Conservation (phyloP, 768 basidiomycete species). For the Pulveroboletus sp. region DNA sequence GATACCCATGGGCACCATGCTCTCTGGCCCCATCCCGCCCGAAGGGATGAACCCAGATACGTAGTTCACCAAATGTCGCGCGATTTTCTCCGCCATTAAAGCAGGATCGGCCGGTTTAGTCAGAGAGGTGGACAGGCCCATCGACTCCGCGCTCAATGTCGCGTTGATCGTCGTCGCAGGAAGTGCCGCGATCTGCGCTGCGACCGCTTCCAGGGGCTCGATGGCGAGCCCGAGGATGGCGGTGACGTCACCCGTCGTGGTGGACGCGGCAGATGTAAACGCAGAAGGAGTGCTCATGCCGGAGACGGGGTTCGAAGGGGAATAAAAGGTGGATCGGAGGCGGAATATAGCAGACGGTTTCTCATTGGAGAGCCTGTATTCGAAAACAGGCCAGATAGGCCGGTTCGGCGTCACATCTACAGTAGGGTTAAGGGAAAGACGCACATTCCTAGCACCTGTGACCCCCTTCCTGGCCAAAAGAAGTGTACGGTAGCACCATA, state of each 20-base stretch:
- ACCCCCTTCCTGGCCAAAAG: conserved; percentile 83
- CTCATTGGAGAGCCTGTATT: conserved; percentile 75
- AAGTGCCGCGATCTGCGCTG: conserved; percentile 50
- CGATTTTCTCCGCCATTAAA: conserved; percentile 30
- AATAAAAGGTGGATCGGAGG: conserved; percentile 60
- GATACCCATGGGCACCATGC: conserved; percentile 56
- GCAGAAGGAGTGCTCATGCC: conserved; percentile 32
- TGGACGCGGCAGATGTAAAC: conserved; percentile 27
- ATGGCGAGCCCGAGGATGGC: conserved; percentile 78
- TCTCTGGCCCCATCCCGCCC: conserved; percentile 44
- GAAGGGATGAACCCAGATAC: conserved; percentile 58
- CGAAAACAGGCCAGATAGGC: background rate
- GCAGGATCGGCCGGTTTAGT: conserved; percentile 10
- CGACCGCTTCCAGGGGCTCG: conserved; percentile 66
- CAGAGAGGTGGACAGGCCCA: conserved; percentile 12
- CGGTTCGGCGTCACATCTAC: background rate
- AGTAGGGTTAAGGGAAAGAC: conserved; percentile 23
- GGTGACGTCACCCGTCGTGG: conserved; percentile 47
- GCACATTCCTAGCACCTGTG: conserved; percentile 81
- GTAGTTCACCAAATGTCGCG: conserved; percentile 74
- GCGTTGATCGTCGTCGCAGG: conserved; percentile 31
- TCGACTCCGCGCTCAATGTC: conserved; percentile 14
- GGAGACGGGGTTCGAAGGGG: conserved; percentile 30
- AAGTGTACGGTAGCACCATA: conserved; percentile 84
- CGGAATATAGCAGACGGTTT: conserved; percentile 90